Percentiles rank a stretch among this genome's conserved stretches.
These are phyloP conservation scores for Decorospora gaudefroyi DNA, from an alignment of 2,329 filamentous ascomycete species.

Conservation along the genomic window DNA sequence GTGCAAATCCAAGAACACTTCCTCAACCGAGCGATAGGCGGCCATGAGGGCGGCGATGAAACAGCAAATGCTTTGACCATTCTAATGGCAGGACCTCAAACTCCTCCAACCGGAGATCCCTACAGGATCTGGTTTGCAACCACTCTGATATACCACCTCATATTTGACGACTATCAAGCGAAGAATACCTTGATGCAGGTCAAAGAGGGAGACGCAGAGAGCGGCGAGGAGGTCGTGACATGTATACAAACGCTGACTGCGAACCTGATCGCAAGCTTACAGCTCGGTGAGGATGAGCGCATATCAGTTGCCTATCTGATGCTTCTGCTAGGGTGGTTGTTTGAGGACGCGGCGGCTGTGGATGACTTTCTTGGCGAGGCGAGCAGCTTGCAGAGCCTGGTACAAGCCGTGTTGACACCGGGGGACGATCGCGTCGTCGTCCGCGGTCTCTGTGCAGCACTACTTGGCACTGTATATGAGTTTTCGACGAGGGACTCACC, in stretches of 20 bases:
- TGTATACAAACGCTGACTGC: constrained; percentile 86
- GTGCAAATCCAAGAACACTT: constrained; percentile 83
- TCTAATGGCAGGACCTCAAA: constrained; percentile 69
- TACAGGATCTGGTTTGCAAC: constrained; percentile 91
- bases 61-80: constrained; percentile 87
- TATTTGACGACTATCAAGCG: constrained; percentile 77
- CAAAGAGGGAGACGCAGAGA: constrained; percentile 84
- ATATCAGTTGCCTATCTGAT: constrained; percentile 85
- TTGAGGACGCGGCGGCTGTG: constrained; percentile 86
- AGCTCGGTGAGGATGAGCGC: constrained; percentile 75
- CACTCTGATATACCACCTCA: constrained; percentile 80
- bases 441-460: constrained; percentile 79
- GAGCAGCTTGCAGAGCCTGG: constrained; percentile 84
- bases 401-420: constrained; percentile 68
- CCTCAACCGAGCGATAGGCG: constrained; percentile 83
- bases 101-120: constrained; percentile 70
- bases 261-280: constrained; percentile 80
- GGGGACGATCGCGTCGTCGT: constrained; percentile 65
- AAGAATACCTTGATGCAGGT: constrained; percentile 81
- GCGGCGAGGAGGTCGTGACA: constrained; percentile 92
- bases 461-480: constrained; percentile 90
- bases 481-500: constrained; percentile 98
- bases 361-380: constrained; percentile 93
- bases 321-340: constrained; percentile 86
- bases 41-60: constrained; percentile 78